Conservation (phyloP, 177 flowering plant genomes). For the Vitis hybrid region DNA sequence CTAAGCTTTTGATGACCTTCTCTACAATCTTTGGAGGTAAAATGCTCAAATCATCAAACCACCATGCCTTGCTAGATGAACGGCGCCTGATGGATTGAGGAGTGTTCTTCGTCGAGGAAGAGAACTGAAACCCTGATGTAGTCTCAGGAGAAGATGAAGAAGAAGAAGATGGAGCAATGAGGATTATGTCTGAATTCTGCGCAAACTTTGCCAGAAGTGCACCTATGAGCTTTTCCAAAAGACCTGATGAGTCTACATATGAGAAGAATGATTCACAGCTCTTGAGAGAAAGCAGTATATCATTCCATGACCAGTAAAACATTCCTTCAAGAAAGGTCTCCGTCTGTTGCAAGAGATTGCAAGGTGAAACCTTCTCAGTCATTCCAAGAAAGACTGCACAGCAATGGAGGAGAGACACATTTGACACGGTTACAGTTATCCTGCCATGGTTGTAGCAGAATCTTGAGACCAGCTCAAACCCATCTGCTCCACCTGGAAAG, state of each 20-base stretch:
- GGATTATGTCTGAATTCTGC: constrained; percentile 51
- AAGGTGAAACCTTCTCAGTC: constrained; percentile 46
- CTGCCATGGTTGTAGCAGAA: constrained; percentile 74
- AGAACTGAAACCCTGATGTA: constrained; percentile 27
- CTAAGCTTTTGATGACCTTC: constrained; percentile 42
- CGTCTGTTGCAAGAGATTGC: constrained; percentile 61
- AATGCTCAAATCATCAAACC: constrained; percentile 72
- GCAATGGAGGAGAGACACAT: constrained; percentile 65
- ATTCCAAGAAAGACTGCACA: constrained; percentile 67
- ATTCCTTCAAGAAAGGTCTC: constrained; percentile 61
- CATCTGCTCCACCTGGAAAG: constrained; percentile 78
- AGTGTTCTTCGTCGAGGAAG: constrained; percentile 30
- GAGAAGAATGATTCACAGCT: constrained; percentile 50
- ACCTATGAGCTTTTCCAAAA: constrained; percentile 54
- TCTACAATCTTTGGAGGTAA: constrained; percentile 58
- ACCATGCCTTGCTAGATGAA: constrained; percentile 54
- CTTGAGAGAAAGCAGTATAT: constrained; percentile 48
- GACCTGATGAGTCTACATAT: constrained; percentile 58
- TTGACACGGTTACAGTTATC: constrained; percentile 45
- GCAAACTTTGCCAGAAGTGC: constrained; percentile 57
- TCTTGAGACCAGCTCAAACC: constrained; percentile 73
- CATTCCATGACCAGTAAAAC: constrained; percentile 71
- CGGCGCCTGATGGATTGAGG: constrained; percentile 26
- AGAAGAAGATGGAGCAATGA: constrained; percentile 44
- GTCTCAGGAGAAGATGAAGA: constrained; percentile 69